Percentiles rank a stretch among this genome's conserved stretches.
Conservation (phyloP, 495 filamentous ascomycete genomes). For the Penicillium pancosmium region DNA sequence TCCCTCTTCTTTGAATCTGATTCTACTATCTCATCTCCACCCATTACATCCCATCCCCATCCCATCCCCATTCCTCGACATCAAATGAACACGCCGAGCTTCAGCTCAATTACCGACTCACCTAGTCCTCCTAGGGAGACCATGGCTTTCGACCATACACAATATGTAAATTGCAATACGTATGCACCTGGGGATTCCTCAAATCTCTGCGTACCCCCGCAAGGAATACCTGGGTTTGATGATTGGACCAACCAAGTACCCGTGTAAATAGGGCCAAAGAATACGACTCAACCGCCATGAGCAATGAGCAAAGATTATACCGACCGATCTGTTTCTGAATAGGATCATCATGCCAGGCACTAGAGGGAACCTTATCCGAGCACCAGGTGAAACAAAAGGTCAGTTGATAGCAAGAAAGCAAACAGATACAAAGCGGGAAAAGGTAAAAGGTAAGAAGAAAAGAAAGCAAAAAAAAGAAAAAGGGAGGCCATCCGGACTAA, state of each 20-base stretch:
- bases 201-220: conserved; percentile 55
- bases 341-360: conserved; percentile 45
- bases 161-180: conserved; percentile 41
- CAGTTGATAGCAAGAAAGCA: not conserved
- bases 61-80: not conserved
- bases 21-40: not conserved
- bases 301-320: conserved; percentile 44
- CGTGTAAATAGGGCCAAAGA: conserved; percentile 53
- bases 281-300: conserved; percentile 46
- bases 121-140: conserved; percentile 7
- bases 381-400: not conserved
- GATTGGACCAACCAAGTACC: conserved; percentile 55
- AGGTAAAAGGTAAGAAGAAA: not conserved
- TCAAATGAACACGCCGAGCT: not conserved
- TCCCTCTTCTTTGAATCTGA: not conserved
- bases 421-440: not conserved
- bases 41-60: not conserved
- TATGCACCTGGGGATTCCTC: conserved; percentile 52
- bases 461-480: conserved; percentile 4
- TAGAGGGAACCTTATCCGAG: conserved; percentile 39
- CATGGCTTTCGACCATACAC: conserved; percentile 39
- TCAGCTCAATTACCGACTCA: conserved; percentile 19
- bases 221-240: conserved; percentile 60
- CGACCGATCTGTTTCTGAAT: conserved; percentile 51
- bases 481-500: conserved; percentile 1